A percentile compares a stretch with the other conserved stretches of the same genome.
Conservation (phyloP, 768 basidiomycete species). For the Termitomyces sp. region DNA sequence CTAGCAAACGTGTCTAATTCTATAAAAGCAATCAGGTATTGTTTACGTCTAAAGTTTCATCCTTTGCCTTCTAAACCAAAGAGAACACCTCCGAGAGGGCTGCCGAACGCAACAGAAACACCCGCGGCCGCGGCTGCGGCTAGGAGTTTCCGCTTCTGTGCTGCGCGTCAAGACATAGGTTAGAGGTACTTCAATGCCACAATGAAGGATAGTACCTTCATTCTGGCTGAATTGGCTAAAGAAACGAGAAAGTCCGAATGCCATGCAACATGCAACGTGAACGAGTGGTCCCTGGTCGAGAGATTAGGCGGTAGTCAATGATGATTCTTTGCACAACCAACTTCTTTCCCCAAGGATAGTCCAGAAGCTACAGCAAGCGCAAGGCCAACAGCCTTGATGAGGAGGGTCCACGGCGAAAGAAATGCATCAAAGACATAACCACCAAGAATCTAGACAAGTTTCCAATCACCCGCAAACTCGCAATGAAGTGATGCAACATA, state of each 20-base stretch:
- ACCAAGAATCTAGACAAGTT: conserved; percentile 53
- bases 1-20: conserved; percentile 65
- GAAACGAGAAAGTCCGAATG: conserved; percentile 57
- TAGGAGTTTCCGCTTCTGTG: conserved; percentile 74
- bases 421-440: conserved; percentile 87
- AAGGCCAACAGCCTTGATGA: conserved; percentile 80
- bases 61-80: conserved; percentile 70
- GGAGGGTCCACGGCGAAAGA: conserved; percentile 78
- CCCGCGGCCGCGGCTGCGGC: conserved; percentile 84
- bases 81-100: conserved; percentile 79
- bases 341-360: conserved; percentile 81
- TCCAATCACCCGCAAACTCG: neutral
- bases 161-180: conserved; percentile 24
- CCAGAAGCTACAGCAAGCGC: conserved; percentile 84
- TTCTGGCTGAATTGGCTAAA: conserved; percentile 72
- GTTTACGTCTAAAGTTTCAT: neutral
- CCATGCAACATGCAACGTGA: conserved; percentile 81
- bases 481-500: conserved; percentile 21
- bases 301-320: neutral
- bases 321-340: conserved; percentile 20
- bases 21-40: conserved; percentile 11
- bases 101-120: conserved; percentile 85
- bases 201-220: conserved; percentile 47
- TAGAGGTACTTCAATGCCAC: neutral
- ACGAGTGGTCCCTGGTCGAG: conserved; percentile 66